Base-by-base conservation (phyloP, 2,329 filamentous ascomycete species). In the Lasiodiplodia theobromae region DNA sequence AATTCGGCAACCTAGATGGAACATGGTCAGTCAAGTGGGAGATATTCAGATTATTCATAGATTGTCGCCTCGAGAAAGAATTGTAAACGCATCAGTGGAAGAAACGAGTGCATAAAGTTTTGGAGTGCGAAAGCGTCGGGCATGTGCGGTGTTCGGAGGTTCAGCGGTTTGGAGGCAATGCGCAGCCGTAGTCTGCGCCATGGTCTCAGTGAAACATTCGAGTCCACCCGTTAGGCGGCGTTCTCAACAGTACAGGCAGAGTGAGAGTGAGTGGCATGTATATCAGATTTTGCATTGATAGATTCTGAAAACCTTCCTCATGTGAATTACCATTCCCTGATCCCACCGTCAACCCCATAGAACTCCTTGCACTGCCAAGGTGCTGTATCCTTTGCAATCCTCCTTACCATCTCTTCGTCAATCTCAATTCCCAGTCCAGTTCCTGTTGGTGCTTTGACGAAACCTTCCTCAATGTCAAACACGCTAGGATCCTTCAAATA, bases 371-470 rank as follows among this genome's bases (percentile, higher is more conserved):
- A 56, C 18, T 56, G 53, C 91, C 91, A 94, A 0, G 90, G 85
- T 70, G 85, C 82, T 0, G 88, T 86, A 63, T 86, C 85, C 69
- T 84, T 85, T 69, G 88, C 86, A 47, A 90, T 79, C 70, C 83
- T 83, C 44, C 89, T 83, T 12, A 94, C 86, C 76, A 86, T 81
- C 34, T 88, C 89, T 78, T 94, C 91, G 72, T 94, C 88, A 21
- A 80, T 82, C 68, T 93, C 89, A 71, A 93, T 91, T 0, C 91
- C 90, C 65, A 93, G 73, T 0, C 90, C 90, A 0, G 87, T 85
- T 0, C 87, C 88, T 1, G 77, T 86, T 74, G 87, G 82, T 12
- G 89, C 77, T 54, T 86, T 80, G 23, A 93, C 86, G 74, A 89
- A 91, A 0, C 91, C 91, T 52, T 87, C 85, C 18, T 86, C 83